phyloP scores from a whole-genome alignment of 345 rosid species.

The Citrus inodora region DNA sequence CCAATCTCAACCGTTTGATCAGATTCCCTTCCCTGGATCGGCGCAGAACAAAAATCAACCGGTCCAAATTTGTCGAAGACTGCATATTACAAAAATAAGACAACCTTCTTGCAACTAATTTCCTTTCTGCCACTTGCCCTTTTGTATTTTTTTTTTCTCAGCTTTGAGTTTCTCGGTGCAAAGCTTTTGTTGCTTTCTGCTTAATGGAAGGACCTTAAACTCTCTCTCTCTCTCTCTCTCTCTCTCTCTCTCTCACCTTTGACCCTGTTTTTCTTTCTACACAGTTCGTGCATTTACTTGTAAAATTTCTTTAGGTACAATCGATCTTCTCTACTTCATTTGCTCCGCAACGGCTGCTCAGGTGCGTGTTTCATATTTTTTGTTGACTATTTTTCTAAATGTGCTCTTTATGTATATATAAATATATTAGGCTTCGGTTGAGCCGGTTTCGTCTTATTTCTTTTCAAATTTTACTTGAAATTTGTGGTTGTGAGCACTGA shows the following conservation, averaged over 20 bases:
- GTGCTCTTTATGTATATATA: slow-evolving; percentile 8
- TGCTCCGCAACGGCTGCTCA: slow-evolving; percentile 3
- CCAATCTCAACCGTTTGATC: slow-evolving; percentile 33
- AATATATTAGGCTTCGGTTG: slow-evolving; percentile 5
- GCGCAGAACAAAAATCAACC: slow-evolving; percentile 11
- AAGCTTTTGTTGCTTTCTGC: slow-evolving; percentile 53
- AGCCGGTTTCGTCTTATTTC: not conserved
- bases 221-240: slow-evolving; percentile 1
- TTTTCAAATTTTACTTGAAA: not conserved
- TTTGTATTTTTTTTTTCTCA: not conserved
- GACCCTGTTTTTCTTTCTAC: slow-evolving; percentile 20
- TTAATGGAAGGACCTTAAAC: slow-evolving; percentile 62
- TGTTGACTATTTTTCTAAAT: not conserved
- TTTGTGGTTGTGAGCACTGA: slow-evolving; percentile 3
- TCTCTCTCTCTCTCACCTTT: slow-evolving; percentile 7
- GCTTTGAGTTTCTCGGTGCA: slow-evolving; percentile 27
- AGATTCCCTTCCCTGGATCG: slow-evolving; percentile 12
- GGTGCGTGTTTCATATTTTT: slow-evolving; percentile 14
- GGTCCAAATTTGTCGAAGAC: slow-evolving; percentile 9
- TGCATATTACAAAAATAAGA: not conserved
- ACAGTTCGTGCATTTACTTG: slow-evolving; percentile 30
- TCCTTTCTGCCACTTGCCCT: slow-evolving; percentile 24
- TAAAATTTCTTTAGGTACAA: not conserved
- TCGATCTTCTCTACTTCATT: slow-evolving; percentile 19
- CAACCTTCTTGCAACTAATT: slow-evolving; percentile 15